Percentiles rank a stretch among this genome's conserved stretches.
These are phyloP conservation scores for Curvularia verruculosa DNA, from an alignment of 2,329 filamentous ascomycete species.

Conservation along the genomic window DNA sequence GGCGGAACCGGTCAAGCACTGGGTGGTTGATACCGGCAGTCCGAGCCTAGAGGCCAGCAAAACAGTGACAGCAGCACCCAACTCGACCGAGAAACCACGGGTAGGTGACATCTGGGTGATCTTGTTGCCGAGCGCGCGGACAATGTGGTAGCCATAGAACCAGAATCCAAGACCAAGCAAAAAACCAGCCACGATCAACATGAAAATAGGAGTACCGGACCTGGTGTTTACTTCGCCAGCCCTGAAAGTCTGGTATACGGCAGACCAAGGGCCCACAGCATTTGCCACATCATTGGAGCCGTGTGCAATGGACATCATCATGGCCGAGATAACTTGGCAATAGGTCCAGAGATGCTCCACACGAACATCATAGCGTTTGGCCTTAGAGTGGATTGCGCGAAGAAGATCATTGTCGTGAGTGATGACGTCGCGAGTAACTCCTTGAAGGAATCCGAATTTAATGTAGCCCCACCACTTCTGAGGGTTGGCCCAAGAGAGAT, in stretches of 20 bases:
- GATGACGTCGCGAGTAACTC: constrained; percentile 52
- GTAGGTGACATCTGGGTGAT: constrained; percentile 66
- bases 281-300: constrained; percentile 71
- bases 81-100: constrained; percentile 52
- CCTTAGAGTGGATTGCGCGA: constrained; percentile 51
- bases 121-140: constrained; percentile 66
- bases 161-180: constrained; percentile 63
- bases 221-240: constrained; percentile 55
- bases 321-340: constrained; percentile 58
- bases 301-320: constrained; percentile 75
- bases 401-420: constrained; percentile 49
- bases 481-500: constrained; percentile 41
- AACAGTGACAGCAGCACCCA: constrained; percentile 63
- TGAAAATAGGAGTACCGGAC: constrained; percentile 64
- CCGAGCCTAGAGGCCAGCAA: constrained; percentile 66
- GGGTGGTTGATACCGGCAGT: constrained; percentile 68
- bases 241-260: constrained; percentile 66
- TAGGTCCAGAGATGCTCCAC: constrained; percentile 58
- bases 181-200: constrained; percentile 61
- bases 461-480: constrained; percentile 47
- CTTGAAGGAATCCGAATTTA: constrained; percentile 54
- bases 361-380: constrained; percentile 53
- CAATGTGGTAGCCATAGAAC: constrained; percentile 69
- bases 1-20: constrained; percentile 53
- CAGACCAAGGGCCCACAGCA: constrained; percentile 61